Evolutionary conservation across 2,329 filamentous ascomycete species (phyloP).

Genomic region (Exserohilum turcica): DNA sequence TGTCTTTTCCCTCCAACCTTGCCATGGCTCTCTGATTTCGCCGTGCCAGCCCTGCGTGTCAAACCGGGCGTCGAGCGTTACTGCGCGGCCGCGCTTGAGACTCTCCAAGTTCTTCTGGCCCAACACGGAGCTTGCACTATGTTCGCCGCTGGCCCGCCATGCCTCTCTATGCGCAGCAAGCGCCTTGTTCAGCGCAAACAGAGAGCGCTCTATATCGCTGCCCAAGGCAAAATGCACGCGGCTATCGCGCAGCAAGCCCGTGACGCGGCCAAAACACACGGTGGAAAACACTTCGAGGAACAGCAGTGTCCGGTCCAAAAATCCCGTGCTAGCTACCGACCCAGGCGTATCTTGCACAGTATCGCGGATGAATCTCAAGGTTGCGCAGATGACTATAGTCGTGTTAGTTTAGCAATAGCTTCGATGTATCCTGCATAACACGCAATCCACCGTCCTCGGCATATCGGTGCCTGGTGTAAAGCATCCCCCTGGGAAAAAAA

Average conservation of each 20-base stretch:
- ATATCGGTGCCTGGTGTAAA: no score
- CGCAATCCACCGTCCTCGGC: no score
- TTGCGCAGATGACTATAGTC: constrained; percentile 16
- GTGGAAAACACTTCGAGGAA: constrained; percentile 21
- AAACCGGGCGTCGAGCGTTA: constrained; percentile 1
- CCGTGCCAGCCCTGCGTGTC: constrained; percentile 15
- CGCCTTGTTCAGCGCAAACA: constrained; percentile 18
- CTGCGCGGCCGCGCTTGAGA: constrained; percentile 4
- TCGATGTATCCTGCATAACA: no score
- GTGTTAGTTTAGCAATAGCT: constrained; percentile 7
- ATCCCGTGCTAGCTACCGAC: constrained; percentile 2
- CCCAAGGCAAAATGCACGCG: constrained; percentile 11
- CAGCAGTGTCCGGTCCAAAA: constrained; percentile 10
- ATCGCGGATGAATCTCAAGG: constrained; percentile 23
- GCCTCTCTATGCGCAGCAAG: constrained; percentile 21
- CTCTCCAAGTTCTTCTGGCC: constrained; percentile 1
- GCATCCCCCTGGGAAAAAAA: no score
- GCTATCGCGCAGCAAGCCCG: constrained; percentile 15
- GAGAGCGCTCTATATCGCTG: constrained; percentile 14
- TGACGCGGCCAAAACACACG: constrained; percentile 18
- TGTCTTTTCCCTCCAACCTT: constrained; percentile 18
- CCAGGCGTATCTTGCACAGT: constrained; percentile 9
- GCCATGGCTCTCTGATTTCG: constrained; percentile 16
- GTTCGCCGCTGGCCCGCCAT: constrained; percentile 11
- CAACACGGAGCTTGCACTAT: neutral